These are phyloP conservation scores for Cryptococcus amylolentus DNA, from an alignment of 1,284 basidiomycete genomes.

Conservation along the genomic window DNA sequence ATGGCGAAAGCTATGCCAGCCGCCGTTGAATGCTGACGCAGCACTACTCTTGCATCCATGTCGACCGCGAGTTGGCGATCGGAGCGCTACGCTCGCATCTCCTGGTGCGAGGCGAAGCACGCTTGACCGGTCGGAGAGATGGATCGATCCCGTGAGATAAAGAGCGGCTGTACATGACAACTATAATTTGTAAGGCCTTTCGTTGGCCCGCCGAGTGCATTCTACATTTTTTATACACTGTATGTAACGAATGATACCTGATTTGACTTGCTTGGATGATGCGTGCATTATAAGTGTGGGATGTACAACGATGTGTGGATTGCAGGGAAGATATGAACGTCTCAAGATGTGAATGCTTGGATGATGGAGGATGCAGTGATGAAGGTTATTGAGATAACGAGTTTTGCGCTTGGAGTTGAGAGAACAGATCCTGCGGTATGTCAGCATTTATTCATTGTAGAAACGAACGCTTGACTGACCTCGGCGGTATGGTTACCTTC, in stretches of 20 bases:
- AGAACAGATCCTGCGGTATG: slow-evolving; percentile 31
- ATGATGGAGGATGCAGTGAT: background rate
- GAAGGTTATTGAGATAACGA: slow-evolving; percentile 47
- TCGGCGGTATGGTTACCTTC: slow-evolving; percentile 25
- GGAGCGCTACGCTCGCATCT: no score
- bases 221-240: background rate
- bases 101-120: no score
- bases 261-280: background rate
- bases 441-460: background rate
- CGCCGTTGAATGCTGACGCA: no score
- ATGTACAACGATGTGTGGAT: background rate
- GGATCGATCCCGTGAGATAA: no score
- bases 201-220: background rate
- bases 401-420: slow-evolving; percentile 36
- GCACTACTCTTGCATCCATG: no score
- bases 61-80: no score
- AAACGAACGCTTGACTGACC: slow-evolving; percentile 12
- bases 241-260: background rate
- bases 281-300: background rate
- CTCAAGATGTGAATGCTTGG: background rate
- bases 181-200: no score
- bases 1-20: background rate
- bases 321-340: background rate
- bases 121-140: no score
- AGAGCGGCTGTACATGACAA: no score